A percentile compares a stretch with the other conserved stretches of the same genome.
phyloP scores from a whole-genome alignment of 805 yeast genomes.

The Cyberlindnera meyerae region DNA sequence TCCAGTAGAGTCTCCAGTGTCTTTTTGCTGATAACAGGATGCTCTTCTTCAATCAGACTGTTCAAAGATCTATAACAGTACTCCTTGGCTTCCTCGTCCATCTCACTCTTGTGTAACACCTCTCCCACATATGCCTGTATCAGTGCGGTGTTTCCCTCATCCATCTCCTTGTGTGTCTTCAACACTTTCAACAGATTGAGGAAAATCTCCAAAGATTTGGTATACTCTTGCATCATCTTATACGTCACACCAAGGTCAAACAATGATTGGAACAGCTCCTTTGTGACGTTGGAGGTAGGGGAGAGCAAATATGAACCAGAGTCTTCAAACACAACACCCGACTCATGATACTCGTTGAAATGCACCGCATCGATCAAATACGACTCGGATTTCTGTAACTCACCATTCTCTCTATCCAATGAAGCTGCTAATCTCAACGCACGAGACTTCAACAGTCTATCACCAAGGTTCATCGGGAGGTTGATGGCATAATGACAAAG shows the following conservation, averaged over 20 bases:
- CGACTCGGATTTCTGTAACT: slow-evolving; percentile 25
- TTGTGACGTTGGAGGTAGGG: slow-evolving; percentile 13
- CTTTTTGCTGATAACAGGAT: slow-evolving; percentile 34
- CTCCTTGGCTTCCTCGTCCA: slow-evolving; percentile 32
- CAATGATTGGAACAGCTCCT: slow-evolving; percentile 23
- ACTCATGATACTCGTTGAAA: slow-evolving; percentile 20
- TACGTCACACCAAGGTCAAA: slow-evolving; percentile 25
- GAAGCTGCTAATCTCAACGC: slow-evolving; percentile 35
- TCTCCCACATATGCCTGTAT: slow-evolving; percentile 40
- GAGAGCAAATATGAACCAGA: slow-evolving; percentile 18
- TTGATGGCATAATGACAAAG: slow-evolving; percentile 28
- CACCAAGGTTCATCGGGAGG: slow-evolving; percentile 28
- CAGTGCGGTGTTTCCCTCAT: slow-evolving; percentile 25
- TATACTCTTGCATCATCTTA: slow-evolving; percentile 13
- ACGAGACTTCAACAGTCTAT: slow-evolving; percentile 18
- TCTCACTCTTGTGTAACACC: slow-evolving; percentile 33
- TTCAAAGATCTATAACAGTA: slow-evolving; percentile 37
- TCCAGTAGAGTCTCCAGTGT: slow-evolving; percentile 30
- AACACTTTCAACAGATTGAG: slow-evolving; percentile 25
- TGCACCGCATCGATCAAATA: slow-evolving; percentile 28
- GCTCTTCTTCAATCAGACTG: no score
- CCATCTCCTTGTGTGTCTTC: slow-evolving; percentile 5
- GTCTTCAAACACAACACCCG: slow-evolving; percentile 14
- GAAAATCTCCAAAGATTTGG: slow-evolving; percentile 32
- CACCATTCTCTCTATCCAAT: slow-evolving; percentile 19